Percentiles rank a stretch among this genome's conserved stretches.
Evolutionary conservation across 805 yeast genomes (phyloP).

Genomic region (Starmerella apis): DNA sequence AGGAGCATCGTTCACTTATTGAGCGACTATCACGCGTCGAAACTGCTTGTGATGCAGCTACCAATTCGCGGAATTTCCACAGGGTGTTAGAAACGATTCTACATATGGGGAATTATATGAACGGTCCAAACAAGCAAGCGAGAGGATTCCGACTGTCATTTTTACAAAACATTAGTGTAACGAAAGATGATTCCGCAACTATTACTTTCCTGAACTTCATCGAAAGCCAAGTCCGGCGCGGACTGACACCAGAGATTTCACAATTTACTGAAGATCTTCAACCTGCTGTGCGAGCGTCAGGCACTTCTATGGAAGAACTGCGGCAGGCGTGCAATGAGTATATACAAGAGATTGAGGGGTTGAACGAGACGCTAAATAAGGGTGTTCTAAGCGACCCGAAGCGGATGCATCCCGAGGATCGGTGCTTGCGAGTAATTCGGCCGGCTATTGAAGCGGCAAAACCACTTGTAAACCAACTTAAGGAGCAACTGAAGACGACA

Average conservation of each 20-base stretch:
- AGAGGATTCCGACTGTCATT: conserved; percentile 84
- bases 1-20: conserved; percentile 65
- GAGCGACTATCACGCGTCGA: conserved; percentile 60
- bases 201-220: conserved; percentile 88
- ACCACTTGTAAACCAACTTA: conserved; percentile 53
- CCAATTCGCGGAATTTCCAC: conserved; percentile 55
- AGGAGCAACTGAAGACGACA: conserved; percentile 53
- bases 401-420: conserved; percentile 74
- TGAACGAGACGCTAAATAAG: conserved; percentile 58
- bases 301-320: conserved; percentile 72
- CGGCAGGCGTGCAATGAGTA: conserved; percentile 60
- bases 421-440: conserved; percentile 48
- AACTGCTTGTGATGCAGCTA: conserved; percentile 56
- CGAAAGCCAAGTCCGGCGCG: conserved; percentile 73
- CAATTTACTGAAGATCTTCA: conserved; percentile 63
- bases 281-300: conserved; percentile 50
- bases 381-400: conserved; percentile 79
- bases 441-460: conserved; percentile 68
- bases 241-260: conserved; percentile 63
- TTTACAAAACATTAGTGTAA: conserved; percentile 77
- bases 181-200: conserved; percentile 79
- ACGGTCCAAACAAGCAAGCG: conserved; percentile 84
- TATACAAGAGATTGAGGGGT: conserved; percentile 52
- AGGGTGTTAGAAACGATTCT: conserved; percentile 72
- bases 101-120: conserved; percentile 94